A percentile compares a stretch with the other conserved stretches of the same genome.
These are phyloP conservation scores for Vitis hybrid DNA, from an alignment of 177 flowering plant genomes.

Conservation along the genomic window DNA sequence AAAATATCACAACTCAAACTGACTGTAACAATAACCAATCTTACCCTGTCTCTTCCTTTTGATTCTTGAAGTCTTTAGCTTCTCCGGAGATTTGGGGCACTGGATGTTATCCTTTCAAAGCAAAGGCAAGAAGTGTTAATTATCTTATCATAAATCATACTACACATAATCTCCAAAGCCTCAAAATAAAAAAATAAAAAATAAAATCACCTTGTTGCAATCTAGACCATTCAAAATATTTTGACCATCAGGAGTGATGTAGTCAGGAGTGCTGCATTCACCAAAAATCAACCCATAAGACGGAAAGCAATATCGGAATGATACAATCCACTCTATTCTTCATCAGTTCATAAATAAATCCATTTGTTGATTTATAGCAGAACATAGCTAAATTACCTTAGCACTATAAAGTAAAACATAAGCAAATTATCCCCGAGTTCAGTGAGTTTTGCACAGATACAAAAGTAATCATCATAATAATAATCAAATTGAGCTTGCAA, in stretches of 20 bases:
- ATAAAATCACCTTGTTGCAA: constrained; percentile 52
- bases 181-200: background rate
- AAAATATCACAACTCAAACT: background rate
- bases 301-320: background rate
- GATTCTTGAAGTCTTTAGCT: constrained; percentile 46
- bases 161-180: background rate
- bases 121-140: background rate
- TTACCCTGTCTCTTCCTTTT: constrained; percentile 65
- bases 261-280: constrained; percentile 86
- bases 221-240: constrained; percentile 37
- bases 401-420: too few species aligned
- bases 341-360: background rate
- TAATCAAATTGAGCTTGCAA: background rate
- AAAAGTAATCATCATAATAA: background rate
- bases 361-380: too few species aligned
- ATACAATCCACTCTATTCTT: background rate
- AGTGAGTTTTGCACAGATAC: too few species aligned
- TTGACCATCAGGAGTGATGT: constrained; percentile 86
- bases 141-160: background rate
- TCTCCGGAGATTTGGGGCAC: constrained; percentile 90
- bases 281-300: background rate
- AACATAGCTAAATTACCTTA: too few species aligned
- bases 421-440: too few species aligned
- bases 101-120: constrained; percentile 54
- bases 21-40: constrained; percentile 1